Base-by-base conservation (phyloP, 78 protist genomes). In the Planoprotostelium fungivorum region DNA sequence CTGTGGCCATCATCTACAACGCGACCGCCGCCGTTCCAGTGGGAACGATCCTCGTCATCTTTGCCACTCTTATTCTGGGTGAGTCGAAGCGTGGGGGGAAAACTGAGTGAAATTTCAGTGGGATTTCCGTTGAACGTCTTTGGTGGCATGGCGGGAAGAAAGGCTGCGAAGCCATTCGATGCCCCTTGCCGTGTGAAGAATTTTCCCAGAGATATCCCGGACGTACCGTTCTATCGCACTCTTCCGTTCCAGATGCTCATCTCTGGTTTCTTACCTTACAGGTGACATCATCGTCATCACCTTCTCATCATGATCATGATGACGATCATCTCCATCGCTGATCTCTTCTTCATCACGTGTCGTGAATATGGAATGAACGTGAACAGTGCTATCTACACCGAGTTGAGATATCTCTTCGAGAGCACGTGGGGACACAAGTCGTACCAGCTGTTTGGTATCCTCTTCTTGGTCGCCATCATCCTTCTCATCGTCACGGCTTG, bases 251-350 rank as follows among this genome's bases (percentile, higher is more conserved):
- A 97, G 73, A 86, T 97, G 89, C 34, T 96, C 87, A 91, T 97
- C 88, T 98, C 99, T 0, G 99, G 98, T 10, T 97, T 98, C 95
- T 83, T 98, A n/a, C 98, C 99, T 28, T 98, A 97, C 94, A 91
- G 73, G 73, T 51, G 73, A n/a, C n/a, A n/a, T n/a, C n/a, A n/a
- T n/a, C 73, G 73, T 51, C 73, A 25, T 25, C 73, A 51, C 5
- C 73, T 51, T 16, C 16, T 25, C 16, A 51, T 51, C 16, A 25
- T 51, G n/a, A 5, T 16, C 73, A 51, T 16, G 31, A 51, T 25
- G 16, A 51, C 31, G 73, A 51, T 5, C 16, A 51, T 51, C 73
- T 51, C 5, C 73, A 51, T 25, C 73, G 73, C 5, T 51, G 16
- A n/a, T n/a, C n/a, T n/a, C n/a, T n/a, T n/a, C n/a, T n/a, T n/a